Percentiles rank a stretch among this genome's conserved stretches.
These are phyloP conservation scores for Lophium mytilinum DNA, from an alignment of 495 filamentous ascomycete species.

Conservation along the genomic window DNA sequence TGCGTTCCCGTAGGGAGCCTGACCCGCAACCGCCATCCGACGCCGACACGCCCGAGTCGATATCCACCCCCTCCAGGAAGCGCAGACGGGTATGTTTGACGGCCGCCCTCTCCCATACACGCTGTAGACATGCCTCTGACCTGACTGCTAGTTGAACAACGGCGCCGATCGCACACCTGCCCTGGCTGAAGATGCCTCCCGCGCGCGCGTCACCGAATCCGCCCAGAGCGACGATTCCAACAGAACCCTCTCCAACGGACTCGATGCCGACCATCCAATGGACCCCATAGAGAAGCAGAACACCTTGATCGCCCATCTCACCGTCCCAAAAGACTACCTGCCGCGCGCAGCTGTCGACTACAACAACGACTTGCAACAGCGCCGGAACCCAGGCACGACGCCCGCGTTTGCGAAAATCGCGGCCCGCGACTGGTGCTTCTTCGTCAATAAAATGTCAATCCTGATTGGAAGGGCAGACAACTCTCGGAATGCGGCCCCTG, in stretches of 20 bases:
- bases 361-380: slow-evolving; percentile 22
- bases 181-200: slow-evolving; percentile 7
- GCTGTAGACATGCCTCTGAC: neutral
- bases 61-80: slow-evolving; percentile 33
- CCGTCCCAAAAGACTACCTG: slow-evolving; percentile 11
- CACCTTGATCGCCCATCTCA: slow-evolving; percentile 16
- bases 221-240: slow-evolving; percentile 23
- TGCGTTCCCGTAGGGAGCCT: slow-evolving; percentile 20
- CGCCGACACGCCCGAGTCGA: slow-evolving; percentile 33
- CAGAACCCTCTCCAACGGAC: slow-evolving; percentile 17
- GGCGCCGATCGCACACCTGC: slow-evolving; percentile 15
- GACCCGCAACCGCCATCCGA: slow-evolving; percentile 28
- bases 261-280: slow-evolving; percentile 7
- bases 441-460: slow-evolving; percentile 68
- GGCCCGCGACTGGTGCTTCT: slow-evolving; percentile 90
- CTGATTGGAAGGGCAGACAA: slow-evolving; percentile 55
- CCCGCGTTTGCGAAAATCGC: slow-evolving; percentile 86
- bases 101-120: neutral
- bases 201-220: slow-evolving; percentile 21
- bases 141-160: slow-evolving; percentile 15
- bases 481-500: neutral
- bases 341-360: slow-evolving; percentile 22
- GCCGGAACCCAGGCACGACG: slow-evolving; percentile 26
- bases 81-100: slow-evolving; percentile 24
- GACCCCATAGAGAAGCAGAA: slow-evolving; percentile 22